phyloP scores from a whole-genome alignment of 2,329 filamentous ascomycete species.

The Sarocladiaceae sp. region DNA sequence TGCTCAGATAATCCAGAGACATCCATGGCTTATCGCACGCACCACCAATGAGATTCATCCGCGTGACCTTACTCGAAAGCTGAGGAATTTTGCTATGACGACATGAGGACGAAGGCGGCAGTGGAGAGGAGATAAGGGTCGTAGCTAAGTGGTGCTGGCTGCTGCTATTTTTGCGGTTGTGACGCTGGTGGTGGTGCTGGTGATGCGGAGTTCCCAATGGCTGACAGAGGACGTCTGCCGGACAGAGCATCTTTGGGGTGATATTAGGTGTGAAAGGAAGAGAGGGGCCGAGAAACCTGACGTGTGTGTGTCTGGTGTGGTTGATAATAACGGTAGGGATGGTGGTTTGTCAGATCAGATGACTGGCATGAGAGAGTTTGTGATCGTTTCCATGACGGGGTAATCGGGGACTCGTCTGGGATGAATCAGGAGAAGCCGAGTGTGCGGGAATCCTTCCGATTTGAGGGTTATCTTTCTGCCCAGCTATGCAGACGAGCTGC shows the following conservation, averaged over 20 bases:
- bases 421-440: neutral
- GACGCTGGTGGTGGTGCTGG: neutral
- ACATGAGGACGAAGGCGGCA: neutral
- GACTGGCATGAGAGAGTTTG: neutral
- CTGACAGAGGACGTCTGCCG: neutral
- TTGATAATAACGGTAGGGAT: neutral
- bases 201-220: neutral
- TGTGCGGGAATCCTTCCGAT: neutral
- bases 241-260: slow-evolving; percentile 3
- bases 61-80: neutral
- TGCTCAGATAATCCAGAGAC: slow-evolving; percentile 29
- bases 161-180: too few species aligned
- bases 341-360: neutral
- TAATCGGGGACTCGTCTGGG: too few species aligned
- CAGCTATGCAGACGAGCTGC: too few species aligned
- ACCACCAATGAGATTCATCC: neutral
- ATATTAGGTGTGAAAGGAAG: too few species aligned
- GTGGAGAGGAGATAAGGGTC: too few species aligned
- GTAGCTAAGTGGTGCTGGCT: too few species aligned
- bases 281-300: neutral
- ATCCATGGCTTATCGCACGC: slow-evolving; percentile 1
- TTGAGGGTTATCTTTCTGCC: neutral
- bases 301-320: neutral
- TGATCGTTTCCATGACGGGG: neutral
- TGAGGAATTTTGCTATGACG: slow-evolving; percentile 2